Conservation (phyloP, 352 stramenopile species). For the Pythium rhizo-oryzae region DNA sequence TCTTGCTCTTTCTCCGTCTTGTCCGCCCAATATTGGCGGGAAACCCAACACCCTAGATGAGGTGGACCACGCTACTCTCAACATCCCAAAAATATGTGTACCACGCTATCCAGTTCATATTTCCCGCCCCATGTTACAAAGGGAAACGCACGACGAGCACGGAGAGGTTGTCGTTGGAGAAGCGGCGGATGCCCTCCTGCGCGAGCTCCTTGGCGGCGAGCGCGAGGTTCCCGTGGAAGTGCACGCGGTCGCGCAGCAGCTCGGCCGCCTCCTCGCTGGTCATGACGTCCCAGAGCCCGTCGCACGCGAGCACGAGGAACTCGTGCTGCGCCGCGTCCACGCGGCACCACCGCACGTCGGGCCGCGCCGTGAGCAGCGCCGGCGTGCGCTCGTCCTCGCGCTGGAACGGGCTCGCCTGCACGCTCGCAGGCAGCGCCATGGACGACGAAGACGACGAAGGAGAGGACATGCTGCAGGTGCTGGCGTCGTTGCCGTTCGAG, state of each 20-base stretch:
- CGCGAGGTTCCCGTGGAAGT: constrained; percentile 55
- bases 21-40: not conserved
- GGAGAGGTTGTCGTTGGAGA: constrained; percentile 85
- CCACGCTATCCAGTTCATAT: not conserved
- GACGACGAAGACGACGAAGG: constrained; percentile 1
- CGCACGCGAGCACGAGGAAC: constrained; percentile 79
- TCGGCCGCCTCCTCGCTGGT: constrained; percentile 60
- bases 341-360: constrained; percentile 49
- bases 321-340: constrained; percentile 45
- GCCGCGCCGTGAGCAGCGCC: constrained; percentile 51
- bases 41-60: not conserved
- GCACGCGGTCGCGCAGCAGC: constrained; percentile 55
- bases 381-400: constrained; percentile 57
- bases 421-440: constrained; percentile 18
- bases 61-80: no score
- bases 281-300: constrained; percentile 87
- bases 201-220: constrained; percentile 70
- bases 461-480: not conserved
- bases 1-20: no score
- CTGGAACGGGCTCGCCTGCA: constrained; percentile 40
- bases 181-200: constrained; percentile 69
- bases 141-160: constrained; percentile 43
- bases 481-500: constrained; percentile 10
- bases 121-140: not conserved
- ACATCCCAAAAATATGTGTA: not conserved